Evolutionary conservation across 1,139 yeast genomes (phyloP).

Genomic region (Arxiozyma slooffiae): DNA sequence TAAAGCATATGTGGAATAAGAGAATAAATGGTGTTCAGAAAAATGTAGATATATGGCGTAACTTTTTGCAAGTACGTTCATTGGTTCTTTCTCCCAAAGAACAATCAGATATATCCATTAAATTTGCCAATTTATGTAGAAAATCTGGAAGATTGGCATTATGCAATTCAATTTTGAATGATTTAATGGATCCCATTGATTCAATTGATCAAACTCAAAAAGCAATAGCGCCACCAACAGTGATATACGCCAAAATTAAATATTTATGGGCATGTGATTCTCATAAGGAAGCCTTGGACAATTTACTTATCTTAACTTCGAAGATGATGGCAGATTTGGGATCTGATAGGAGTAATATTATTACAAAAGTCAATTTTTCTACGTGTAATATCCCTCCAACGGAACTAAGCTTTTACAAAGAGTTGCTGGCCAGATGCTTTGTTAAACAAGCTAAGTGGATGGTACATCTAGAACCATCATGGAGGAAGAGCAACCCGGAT

Average conservation of each 20-base stretch:
- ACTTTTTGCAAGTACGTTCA: slow-evolving; percentile 88
- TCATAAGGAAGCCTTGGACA: slow-evolving; percentile 74
- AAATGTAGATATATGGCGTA: slow-evolving; percentile 96
- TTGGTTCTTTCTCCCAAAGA: slow-evolving; percentile 90
- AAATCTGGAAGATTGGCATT: slow-evolving; percentile 86
- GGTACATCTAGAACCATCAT: slow-evolving; percentile 62
- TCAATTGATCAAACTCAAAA: slow-evolving; percentile 37
- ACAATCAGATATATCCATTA: slow-evolving; percentile 97
- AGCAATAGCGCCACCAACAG: slow-evolving; percentile 86
- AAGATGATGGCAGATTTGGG: slow-evolving; percentile 85
- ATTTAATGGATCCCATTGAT: slow-evolving; percentile 48
- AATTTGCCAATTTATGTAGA: slow-evolving; percentile 90
- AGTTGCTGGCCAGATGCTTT: slow-evolving; percentile 82
- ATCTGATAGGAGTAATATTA: slow-evolving; percentile 52
- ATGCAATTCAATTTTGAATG: slow-evolving; percentile 84
- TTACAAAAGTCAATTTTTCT: background rate
- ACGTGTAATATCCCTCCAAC: slow-evolving; percentile 65
- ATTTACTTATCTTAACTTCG: slow-evolving; percentile 80
- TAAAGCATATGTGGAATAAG: slow-evolving; percentile 91
- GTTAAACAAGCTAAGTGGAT: slow-evolving; percentile 99
- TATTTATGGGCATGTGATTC: slow-evolving; percentile 96
- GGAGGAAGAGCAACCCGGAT: slow-evolving; percentile 61
- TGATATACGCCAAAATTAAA: slow-evolving; percentile 91
- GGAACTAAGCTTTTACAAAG: slow-evolving; percentile 75
- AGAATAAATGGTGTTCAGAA: slow-evolving; percentile 88